Evolutionary conservation across 2,329 filamentous ascomycete species (phyloP).

Genomic region (Dothistroma pini): DNA sequence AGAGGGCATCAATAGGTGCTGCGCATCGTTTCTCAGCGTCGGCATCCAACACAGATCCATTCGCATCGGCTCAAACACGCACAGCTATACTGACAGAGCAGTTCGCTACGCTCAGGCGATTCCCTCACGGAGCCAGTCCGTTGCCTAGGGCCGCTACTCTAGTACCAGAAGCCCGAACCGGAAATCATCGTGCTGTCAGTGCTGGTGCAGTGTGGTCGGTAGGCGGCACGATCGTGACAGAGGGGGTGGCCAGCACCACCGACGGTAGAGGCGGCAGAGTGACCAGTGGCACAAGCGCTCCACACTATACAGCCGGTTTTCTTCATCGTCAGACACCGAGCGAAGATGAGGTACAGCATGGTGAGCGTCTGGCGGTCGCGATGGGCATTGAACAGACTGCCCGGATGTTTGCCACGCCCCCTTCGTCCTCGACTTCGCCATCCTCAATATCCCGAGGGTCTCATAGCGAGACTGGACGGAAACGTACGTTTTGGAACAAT

Average conservation of each 20-base stretch:
- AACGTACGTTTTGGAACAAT: conserved; percentile 21
- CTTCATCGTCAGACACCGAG: conserved; percentile 37
- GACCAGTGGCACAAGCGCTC: conserved; percentile 70
- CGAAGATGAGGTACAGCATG: conserved; percentile 52
- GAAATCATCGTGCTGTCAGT: conserved; percentile 47
- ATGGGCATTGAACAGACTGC: conserved; percentile 70
- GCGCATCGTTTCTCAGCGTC: neutral
- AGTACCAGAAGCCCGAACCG: conserved; percentile 1
- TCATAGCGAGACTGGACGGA: conserved; percentile 9
- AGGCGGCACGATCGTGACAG: conserved; percentile 54
- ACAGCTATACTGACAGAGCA: conserved; percentile 21
- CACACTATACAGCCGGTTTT: conserved; percentile 57
- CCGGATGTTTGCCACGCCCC: conserved; percentile 54
- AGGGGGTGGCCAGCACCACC: conserved; percentile 41
- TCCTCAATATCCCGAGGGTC: conserved; percentile 11
- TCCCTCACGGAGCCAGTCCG: neutral
- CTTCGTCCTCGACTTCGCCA: conserved; percentile 8
- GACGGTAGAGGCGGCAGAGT: conserved; percentile 62
- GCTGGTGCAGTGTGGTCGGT: conserved; percentile 72
- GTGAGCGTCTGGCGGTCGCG: conserved; percentile 72
- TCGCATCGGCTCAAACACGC: conserved; percentile 21
- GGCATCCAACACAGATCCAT: conserved; percentile 25
- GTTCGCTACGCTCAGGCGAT: conserved; percentile 21
- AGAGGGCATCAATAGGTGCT: neutral
- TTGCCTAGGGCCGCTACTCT: conserved; percentile 1